phyloP scores from a whole-genome alignment of 805 yeast genomes.

The Sungouiella thailandica region DNA sequence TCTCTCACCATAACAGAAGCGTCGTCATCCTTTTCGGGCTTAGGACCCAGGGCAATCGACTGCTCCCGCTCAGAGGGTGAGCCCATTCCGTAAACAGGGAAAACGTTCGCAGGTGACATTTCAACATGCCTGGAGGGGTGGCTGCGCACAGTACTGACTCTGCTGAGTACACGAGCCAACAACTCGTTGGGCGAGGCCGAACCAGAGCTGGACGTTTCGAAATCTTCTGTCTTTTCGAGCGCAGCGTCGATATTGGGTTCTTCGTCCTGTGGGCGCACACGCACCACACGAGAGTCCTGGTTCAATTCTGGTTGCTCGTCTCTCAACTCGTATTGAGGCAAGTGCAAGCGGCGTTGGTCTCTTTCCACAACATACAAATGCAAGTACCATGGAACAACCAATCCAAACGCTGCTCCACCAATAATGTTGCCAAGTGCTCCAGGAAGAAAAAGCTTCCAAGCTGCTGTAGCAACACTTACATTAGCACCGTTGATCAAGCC shows the following conservation, averaged over 20 bases:
- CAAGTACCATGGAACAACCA: conserved; percentile 65
- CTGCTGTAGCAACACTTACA: conserved; percentile 55
- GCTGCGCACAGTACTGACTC: conserved; percentile 1
- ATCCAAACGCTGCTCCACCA: conserved; percentile 70
- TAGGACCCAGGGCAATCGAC: conserved; percentile 46
- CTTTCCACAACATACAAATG: conserved; percentile 69
- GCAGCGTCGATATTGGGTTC: conserved; percentile 5
- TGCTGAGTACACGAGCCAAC: neutral
- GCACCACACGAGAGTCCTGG: conserved; percentile 73
- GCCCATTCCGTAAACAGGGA: conserved; percentile 80
- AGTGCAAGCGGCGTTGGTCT: conserved; percentile 55
- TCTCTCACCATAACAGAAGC: neutral
- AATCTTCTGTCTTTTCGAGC: conserved; percentile 2
- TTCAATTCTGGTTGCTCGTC: conserved; percentile 80
- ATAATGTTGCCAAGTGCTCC: conserved; percentile 70
- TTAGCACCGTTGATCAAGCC: conserved; percentile 67
- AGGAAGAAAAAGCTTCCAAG: conserved; percentile 72
- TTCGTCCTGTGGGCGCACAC: conserved; percentile 20
- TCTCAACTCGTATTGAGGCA: conserved; percentile 65
- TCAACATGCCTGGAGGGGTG: conserved; percentile 1
- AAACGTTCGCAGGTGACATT: conserved; percentile 67
- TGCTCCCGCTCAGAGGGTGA: conserved; percentile 52
- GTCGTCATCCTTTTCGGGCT: conserved; percentile 1
- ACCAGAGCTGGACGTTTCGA: conserved; percentile 1
- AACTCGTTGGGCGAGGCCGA: neutral